Conservation (phyloP, 139 green algal genomes). For the Pleodorina starrii region DNA sequence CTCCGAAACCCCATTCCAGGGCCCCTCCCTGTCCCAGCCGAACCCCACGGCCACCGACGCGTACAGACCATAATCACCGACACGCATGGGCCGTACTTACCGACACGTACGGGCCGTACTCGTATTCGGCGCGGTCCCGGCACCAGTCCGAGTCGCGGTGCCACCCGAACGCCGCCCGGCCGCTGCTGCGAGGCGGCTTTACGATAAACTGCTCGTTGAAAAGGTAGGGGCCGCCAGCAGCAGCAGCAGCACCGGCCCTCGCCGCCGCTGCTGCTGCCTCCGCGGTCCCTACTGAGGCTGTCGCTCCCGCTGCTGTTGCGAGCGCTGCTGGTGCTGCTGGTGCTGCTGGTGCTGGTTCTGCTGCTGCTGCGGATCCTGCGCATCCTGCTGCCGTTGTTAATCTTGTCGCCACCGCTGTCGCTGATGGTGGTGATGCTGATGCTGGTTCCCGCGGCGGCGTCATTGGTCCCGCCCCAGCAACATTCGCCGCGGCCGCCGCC, state of each 20-base stretch:
- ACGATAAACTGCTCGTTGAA: slow-evolving; percentile 52
- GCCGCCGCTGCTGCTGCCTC: too few relatives aligned
- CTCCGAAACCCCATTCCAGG: too few relatives aligned
- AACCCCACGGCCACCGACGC: too few relatives aligned
- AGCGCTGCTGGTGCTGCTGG: not conserved
- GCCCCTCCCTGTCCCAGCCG: too few relatives aligned
- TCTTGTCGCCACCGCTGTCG: too few relatives aligned
- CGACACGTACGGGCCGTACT: slow-evolving; percentile 34
- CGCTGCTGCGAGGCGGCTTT: slow-evolving; percentile 24
- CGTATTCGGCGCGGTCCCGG: not conserved
- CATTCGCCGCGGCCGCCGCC: too few relatives aligned
- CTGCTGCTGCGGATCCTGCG: too few relatives aligned
- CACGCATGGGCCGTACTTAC: too few relatives aligned
- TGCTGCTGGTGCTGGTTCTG: not conserved
- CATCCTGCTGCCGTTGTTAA: too few relatives aligned
- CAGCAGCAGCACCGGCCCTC: not conserved
- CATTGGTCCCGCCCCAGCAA: not conserved
- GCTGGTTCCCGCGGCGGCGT: not conserved
- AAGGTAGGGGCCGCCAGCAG: slow-evolving; percentile 1
- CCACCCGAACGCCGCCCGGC: slow-evolving; percentile 3
- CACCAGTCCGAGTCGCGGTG: slow-evolving; percentile 51
- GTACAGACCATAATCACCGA: too few relatives aligned
- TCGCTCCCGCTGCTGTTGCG: not conserved
- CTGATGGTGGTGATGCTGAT: not conserved
- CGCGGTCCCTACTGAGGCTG: too few relatives aligned